Evolutionary conservation across 1,284 basidiomycete species (phyloP).

Genomic region (Psilocybe mexicana): DNA sequence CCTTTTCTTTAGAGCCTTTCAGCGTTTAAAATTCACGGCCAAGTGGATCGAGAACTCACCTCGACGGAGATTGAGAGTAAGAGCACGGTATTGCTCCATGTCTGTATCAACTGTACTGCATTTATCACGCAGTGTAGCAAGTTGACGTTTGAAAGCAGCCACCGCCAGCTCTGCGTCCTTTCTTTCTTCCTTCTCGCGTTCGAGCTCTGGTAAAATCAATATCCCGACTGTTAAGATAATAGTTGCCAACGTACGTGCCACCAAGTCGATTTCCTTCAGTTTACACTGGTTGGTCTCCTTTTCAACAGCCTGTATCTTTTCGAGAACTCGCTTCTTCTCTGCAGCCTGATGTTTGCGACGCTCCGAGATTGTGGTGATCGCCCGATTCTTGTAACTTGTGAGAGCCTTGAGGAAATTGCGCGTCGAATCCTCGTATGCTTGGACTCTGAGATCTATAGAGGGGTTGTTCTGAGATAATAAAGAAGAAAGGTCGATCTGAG

Average conservation of each 20-base stretch:
- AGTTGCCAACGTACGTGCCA: conserved; percentile 38
- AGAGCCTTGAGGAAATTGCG: conserved; percentile 71
- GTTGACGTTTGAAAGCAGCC: conserved; percentile 61
- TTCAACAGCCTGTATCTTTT: conserved; percentile 59
- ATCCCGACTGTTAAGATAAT: background rate
- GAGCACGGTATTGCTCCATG: conserved; percentile 65
- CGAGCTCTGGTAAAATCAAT: conserved; percentile 50
- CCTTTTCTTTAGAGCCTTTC: conserved; percentile 52
- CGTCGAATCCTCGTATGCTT: conserved; percentile 63
- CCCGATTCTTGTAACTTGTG: conserved; percentile 64
- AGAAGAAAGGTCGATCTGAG: conserved; percentile 62
- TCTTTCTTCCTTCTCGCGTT: conserved; percentile 67
- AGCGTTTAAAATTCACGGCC: background rate
- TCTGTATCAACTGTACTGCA: conserved; percentile 60
- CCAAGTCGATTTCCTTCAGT: conserved; percentile 69
- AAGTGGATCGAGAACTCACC: conserved; percentile 41
- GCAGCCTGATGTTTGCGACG: conserved; percentile 53
- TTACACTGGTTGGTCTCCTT: conserved; percentile 71
- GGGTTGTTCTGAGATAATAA: conserved; percentile 58
- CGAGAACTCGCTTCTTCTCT: conserved; percentile 60
- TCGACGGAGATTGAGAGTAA: conserved; percentile 58
- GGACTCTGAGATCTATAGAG: conserved; percentile 62
- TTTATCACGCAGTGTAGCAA: conserved; percentile 59
- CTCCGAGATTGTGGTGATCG: conserved; percentile 62
- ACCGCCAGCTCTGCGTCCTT: conserved; percentile 68